Evolutionary conservation across 2,329 filamentous ascomycete genomes (phyloP), one percentile per base, ranked within the genome.

Genomic region (Neopestalotiopsis sp.): DNA sequence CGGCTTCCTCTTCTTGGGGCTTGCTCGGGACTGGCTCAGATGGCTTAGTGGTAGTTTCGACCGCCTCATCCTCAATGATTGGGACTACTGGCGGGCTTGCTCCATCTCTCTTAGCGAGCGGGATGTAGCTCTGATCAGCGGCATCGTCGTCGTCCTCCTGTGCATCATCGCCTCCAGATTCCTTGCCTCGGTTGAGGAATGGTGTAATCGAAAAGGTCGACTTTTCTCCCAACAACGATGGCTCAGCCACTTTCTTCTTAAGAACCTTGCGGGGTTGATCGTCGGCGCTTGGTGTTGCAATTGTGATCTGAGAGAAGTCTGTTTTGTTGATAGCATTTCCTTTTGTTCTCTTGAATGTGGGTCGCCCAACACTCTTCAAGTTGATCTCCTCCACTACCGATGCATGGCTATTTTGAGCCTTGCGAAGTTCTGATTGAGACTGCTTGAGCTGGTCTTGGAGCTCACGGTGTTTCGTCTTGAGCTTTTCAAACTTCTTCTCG

Each of bases 161-260:
- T 4, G 72, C 70, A 60, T 71, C 71, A 24, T 77, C 74, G 63
- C 91, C 82, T 71, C 84, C 91, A 70, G 86, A 77, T 4, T 79
- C 84, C 79, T 86, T 90, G 32, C 89, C 91, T 65, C 91, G 90
- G 79, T 95, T 97, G 70, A 98, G 85, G 83, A 97, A 98, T 0
- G 95, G 95, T 0, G 95, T 98, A 72, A 98, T 94, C 4, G 94
- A 97, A 80, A 98, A 98, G 2, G 88, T 91, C 0, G 95, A 98
- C 80, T 97, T 98, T 76, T 97, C 94, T 38, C 93, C 94, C 4
- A 92, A 84, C 67, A 89, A 82, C 1, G 88, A 86, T 49, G 88
- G 86, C 24, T 90, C 87, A 34, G 83, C 79, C 62, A 83, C 86
- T 67, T 85, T 83, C 77, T 90, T 91, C 79, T 91, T 92, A 69